These are phyloP conservation scores for Sphagnum contortum DNA, from an alignment of 225 moss, liverwort and hornwort genomes.

Conservation along the genomic window DNA sequence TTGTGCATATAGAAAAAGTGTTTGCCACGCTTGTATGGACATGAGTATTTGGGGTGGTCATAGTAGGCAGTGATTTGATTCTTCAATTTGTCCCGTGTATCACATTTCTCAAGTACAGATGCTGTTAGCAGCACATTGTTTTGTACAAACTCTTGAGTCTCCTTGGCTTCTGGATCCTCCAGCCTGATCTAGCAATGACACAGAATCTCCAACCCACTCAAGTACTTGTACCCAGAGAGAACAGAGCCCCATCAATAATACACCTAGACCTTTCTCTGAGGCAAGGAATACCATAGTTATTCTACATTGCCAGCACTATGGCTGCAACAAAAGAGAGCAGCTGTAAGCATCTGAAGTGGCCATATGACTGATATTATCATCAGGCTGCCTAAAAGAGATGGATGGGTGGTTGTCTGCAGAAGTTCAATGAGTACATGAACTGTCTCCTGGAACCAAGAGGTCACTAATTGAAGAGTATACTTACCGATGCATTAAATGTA, in stretches of 20 bases:
- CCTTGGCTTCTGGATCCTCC: slow-evolving; percentile 69
- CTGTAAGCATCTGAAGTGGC: not conserved
- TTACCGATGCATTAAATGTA: not conserved
- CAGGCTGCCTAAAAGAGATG: not conserved
- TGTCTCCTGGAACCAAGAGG: not conserved
- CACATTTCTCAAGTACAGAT: slow-evolving; percentile 36
- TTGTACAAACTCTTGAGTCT: slow-evolving; percentile 41
- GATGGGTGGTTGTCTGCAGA: not conserved
- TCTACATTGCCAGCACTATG: too few species aligned
- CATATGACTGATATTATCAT: not conserved
- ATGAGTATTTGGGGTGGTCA: slow-evolving; percentile 68
- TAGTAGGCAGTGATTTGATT: slow-evolving; percentile 48
- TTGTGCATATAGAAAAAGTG: slow-evolving; percentile 63
- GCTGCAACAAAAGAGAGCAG: not conserved
- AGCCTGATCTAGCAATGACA: slow-evolving; percentile 29
- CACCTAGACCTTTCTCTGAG: too few species aligned
- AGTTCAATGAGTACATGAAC: not conserved
- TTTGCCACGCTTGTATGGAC: slow-evolving; percentile 54
- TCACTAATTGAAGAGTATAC: not conserved
- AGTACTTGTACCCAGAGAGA: not conserved
- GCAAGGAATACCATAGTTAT: not conserved
- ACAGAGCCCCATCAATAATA: not conserved
- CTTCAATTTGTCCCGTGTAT: slow-evolving; percentile 38
- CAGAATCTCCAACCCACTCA: not conserved
- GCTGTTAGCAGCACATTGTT: slow-evolving; percentile 42